Conservation (phyloP, 2,329 filamentous ascomycete genomes). For the Epichloe festucae region DNA sequence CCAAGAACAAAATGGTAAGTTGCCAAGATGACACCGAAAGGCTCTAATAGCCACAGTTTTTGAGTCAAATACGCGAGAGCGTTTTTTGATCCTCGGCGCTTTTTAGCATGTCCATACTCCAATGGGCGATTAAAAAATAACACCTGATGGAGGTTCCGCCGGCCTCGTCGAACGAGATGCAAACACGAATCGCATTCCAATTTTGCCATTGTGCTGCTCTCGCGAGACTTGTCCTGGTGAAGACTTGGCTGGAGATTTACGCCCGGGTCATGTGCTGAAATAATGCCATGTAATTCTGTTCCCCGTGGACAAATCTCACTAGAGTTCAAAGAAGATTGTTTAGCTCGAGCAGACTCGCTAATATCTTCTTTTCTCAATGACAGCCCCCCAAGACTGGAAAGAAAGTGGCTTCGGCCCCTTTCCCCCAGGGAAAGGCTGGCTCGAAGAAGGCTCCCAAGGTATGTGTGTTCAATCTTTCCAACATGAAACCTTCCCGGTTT, state of each 20-base stretch:
- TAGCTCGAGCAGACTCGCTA: slow-evolving; percentile 71
- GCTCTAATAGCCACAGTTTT: slow-evolving; percentile 27
- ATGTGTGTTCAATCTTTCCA: slow-evolving; percentile 26
- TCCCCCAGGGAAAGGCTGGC: slow-evolving; percentile 83
- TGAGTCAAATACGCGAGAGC: slow-evolving; percentile 21
- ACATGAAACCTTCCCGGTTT: not conserved
- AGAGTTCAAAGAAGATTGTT: slow-evolving; percentile 84
- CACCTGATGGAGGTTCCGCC: slow-evolving; percentile 23
- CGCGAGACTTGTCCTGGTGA: slow-evolving; percentile 28
- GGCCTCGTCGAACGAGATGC: slow-evolving; percentile 9
- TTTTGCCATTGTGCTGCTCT: not conserved
- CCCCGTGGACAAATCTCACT: slow-evolving; percentile 45
- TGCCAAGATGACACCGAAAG: slow-evolving; percentile 14
- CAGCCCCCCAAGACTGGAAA: slow-evolving; percentile 97
- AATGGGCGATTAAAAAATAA: slow-evolving; percentile 2
- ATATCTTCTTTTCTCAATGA: slow-evolving; percentile 99
- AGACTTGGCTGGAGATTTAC: slow-evolving; percentile 52
- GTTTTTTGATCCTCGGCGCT: slow-evolving; percentile 20
- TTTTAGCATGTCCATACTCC: not conserved
- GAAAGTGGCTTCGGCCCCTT: slow-evolving; percentile 95
- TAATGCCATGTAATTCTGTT: slow-evolving; percentile 29
- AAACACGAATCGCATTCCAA: not conserved
- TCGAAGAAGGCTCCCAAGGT: slow-evolving; percentile 97
- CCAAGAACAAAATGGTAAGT: slow-evolving; percentile 31
- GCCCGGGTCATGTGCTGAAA: slow-evolving; percentile 35